Evolutionary conservation across 2,329 filamentous ascomycete genomes (phyloP), one percentile per base, ranked within the genome.

Genomic region (Domatiomyces globalis): DNA sequence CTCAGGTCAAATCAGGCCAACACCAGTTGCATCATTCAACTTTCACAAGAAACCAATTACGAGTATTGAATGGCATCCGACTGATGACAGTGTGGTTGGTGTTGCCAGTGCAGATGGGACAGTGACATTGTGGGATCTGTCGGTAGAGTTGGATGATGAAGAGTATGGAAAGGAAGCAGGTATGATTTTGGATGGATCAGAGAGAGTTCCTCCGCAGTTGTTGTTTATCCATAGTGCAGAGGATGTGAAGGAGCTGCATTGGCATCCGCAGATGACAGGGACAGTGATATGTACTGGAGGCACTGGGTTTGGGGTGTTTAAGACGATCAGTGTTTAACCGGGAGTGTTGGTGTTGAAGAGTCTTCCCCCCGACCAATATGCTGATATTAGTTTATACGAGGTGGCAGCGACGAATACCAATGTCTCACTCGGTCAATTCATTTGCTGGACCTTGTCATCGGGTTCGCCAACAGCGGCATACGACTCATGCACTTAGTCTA

Each of bases 11-110:
- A 63, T 67, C 60, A 78, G 75, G 71, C 83, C 85, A 5, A 82
- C 82, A 46, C 85, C 92, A 1, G 85, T 96, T n/a, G 92, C 92
- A 2, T 85, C 84, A 61, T 98, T 96, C 71, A 77, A 81, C 63
- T 96, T 95, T 74, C 89, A 98, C 76, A 90, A 87, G 69, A 87
- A 95, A 69, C 92, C 95, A 61, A 87, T 98, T 62, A 98, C 92
- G 5, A 87, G 84, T 60, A 79, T 98, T 42, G 89, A 96, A 71
- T 98, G 92, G 90, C 90, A 96, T 68, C 90, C 92, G 2, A 90
- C 87, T 1, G 92, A 98, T 63, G 90, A 98, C 73, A 94, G 85
- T 66, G 94, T 96, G 63, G 81, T 98, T 15, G 85, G 87, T 2
- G 88, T 96, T 43, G 90, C 87, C 19, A 87, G 87, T 0, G 92